Base-by-base conservation (phyloP, 805 yeast genomes). In the Candida hispaniensis region DNA sequence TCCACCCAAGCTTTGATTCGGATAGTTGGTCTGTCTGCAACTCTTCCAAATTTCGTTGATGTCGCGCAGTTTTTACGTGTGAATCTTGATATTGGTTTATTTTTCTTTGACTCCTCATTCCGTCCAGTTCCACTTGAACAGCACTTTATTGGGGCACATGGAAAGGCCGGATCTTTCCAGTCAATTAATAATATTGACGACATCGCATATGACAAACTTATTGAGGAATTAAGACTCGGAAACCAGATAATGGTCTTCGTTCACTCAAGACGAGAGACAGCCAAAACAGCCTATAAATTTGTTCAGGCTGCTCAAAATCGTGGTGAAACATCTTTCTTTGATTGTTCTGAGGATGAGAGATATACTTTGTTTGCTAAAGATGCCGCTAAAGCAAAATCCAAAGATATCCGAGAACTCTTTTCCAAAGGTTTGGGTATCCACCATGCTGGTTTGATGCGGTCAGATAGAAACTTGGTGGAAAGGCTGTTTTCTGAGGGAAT, bases 171-270 rank as follows among this genome's bases (percentile, higher is more conserved):
- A 0, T 67, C 80, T 4, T 74, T 64, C 45, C 76, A 74, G 43
- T 58, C 67, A 5, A 66, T 75, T 44, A 83, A 79, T 34, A 77
- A 75, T 43, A 63, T 85, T 6, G 96, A 91, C 48, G 65, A 64
- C 24, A 71, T 78, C 1, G 60, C 93, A 0, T 93, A 82, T 50
- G 79, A 79, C 11, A 85, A 82, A 47, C 64, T 91, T 13, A 57
- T 72, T 1, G 75, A 73, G 8, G 75, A 75, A 63, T 57, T 86
- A 1, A 60, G 67, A 26, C 26, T 25, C 13, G 96, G 86, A 2
- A 73, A 73, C 28, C 97, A 93, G 48, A 93, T 86, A 2, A 93
- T 91, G 97, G 79, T 91, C 0, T 91, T 91, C 59, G 98, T 91
- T 4, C 94, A 91, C 51, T 82, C 95, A 1, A 68, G 99, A 57